Base-by-base conservation (phyloP, 2,329 filamentous ascomycete species). In the Nemania serpens region DNA sequence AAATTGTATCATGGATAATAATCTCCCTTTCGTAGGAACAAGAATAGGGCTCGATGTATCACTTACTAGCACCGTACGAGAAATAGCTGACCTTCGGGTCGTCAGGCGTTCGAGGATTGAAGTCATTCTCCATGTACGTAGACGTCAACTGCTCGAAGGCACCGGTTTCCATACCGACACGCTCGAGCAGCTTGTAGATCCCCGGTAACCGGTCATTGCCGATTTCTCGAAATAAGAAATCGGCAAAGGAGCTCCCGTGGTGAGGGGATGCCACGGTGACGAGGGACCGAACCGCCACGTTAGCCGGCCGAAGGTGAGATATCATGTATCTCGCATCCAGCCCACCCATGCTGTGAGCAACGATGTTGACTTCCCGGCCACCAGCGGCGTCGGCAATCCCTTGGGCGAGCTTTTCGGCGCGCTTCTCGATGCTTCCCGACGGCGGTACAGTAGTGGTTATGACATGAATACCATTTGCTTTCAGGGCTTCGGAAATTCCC, bases 271-370 rank as follows among this genome's bases (percentile, higher is more conserved):
- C 81, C 49, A 86, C 75, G 15, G 84, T 86, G 45, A 84, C 81
- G 13, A 86, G 77, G 2, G 80, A 81, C 29, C 77, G 77, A 51
- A 86, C 81, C 17, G 75, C 70, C 18, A 84, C 75, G 42, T 76
- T 73, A 22, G 74, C 71, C 1, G 82, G 82, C 43, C 75, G 76
- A 12, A 88, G 76, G 52, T 79, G 78, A 20, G 85, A 84, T 55
- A 88, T 84, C 85, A 89, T 87, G 73, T 87, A 87, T 47, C 87
- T 79, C 10, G 85, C 83, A 71, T 89, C 87, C 3, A 89, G 78
- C 1, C 87, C 86, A 49, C 87, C 85, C 85, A 88, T 88, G 66
- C 81, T 84, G 75, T 93, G 90, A 42, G 85, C 85, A 18, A 93
- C 81, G 61, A 97, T 90, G 71, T 91, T 91, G 66, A 97, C 91